Conservation (phyloP, 768 basidiomycete genomes). For the Saitozyma podzolica region DNA sequence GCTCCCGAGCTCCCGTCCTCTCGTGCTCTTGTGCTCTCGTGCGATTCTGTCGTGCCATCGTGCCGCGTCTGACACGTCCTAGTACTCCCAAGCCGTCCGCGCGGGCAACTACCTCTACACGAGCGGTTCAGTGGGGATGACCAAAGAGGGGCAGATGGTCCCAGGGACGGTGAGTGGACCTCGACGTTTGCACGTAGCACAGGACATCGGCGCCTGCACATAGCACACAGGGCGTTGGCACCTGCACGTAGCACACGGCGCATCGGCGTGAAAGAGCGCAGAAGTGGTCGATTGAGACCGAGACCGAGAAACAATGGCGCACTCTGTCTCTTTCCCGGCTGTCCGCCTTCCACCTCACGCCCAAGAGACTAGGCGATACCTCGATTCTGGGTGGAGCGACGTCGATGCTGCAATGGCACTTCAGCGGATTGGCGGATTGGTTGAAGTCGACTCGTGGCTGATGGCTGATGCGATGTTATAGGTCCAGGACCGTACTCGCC, state of each 20-base stretch:
- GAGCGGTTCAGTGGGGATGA: slow-evolving; percentile 48
- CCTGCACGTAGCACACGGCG: no score
- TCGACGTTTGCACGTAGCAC: not conserved
- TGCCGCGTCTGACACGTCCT: not conserved
- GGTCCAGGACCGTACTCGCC: slow-evolving; percentile 46
- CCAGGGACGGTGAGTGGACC: slow-evolving; percentile 44
- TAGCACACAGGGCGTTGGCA: no score
- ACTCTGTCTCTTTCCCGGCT: not conserved
- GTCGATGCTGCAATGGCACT: no score
- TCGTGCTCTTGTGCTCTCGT: no score
- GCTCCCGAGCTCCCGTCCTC: no score
- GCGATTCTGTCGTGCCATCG: no score
- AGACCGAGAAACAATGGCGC: no score
- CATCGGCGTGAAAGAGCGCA: no score
- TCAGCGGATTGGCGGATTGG: no score
- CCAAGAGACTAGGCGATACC: not conserved
- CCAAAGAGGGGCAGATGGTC: slow-evolving; percentile 46
- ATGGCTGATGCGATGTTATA: slow-evolving; percentile 1
- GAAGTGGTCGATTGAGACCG: no score
- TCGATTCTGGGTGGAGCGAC: no score
- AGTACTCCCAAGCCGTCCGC: slow-evolving; percentile 49
- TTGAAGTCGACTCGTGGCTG: no score
- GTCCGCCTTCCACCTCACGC: not conserved
- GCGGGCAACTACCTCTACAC: slow-evolving; percentile 47
- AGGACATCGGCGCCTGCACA: not conserved